These are phyloP conservation scores for Rhodamnia rubescens DNA, from an alignment of 345 rosid genomes.

Conservation along the genomic window DNA sequence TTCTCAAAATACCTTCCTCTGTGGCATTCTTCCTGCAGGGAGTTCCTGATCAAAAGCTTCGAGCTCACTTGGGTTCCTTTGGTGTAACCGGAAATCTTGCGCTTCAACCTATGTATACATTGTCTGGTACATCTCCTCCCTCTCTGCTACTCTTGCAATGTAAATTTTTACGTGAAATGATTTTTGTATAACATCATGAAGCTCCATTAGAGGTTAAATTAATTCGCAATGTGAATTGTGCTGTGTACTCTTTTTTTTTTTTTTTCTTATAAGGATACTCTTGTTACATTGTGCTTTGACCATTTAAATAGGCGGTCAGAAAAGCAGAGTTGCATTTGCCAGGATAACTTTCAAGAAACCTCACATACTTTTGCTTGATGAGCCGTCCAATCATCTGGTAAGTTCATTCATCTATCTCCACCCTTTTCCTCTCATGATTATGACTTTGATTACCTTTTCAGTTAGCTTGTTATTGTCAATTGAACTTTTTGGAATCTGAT, in stretches of 20 bases:
- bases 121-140: constrained; percentile 52
- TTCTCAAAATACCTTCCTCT: neutral
- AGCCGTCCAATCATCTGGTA: constrained; percentile 99
- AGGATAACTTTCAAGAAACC: constrained; percentile 99
- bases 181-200: neutral
- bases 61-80: constrained; percentile 88
- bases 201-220: neutral
- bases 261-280: too few species aligned
- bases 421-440: neutral
- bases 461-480: neutral
- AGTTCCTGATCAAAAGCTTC: constrained; percentile 92
- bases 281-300: neutral
- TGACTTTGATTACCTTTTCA: neutral
- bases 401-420: constrained; percentile 20
- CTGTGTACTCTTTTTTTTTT: neutral
- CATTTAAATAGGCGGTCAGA: constrained; percentile 74
- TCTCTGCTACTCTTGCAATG: neutral
- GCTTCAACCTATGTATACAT: constrained; percentile 96
- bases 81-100: constrained; percentile 99
- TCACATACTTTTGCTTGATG: constrained; percentile 91
- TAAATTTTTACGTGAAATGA: neutral
- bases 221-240: neutral
- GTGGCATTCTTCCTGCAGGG: constrained; percentile 43
- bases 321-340: constrained; percentile 98
- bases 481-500: neutral